These are phyloP conservation scores for Nigrograna mackinnonii DNA, from an alignment of 2,329 filamentous ascomycete genomes.

Conservation along the genomic window DNA sequence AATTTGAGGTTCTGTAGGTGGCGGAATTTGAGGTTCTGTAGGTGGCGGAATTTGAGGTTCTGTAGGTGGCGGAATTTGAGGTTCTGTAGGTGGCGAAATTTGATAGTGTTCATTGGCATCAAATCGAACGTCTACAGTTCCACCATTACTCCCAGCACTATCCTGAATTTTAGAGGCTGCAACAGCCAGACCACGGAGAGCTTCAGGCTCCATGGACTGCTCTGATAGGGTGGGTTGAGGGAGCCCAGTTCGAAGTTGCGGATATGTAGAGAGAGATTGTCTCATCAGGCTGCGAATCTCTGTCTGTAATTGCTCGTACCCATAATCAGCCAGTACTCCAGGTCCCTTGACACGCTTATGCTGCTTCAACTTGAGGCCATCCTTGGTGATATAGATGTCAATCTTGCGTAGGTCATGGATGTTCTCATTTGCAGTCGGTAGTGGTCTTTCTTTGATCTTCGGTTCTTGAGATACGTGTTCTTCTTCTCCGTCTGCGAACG, in stretches of 20 bases:
- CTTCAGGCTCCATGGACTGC: conserved; percentile 17
- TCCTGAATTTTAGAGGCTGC: conserved; percentile 32
- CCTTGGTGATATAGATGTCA: conserved; percentile 71
- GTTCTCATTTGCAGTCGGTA: conserved; percentile 10
- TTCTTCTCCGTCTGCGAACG: no score
- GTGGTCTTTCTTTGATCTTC: no score
- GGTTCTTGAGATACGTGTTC: no score
- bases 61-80: no score
- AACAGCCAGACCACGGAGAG: conserved; percentile 32
- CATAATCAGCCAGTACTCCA: conserved; percentile 15
- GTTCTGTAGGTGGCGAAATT: no score
- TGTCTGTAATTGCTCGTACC: conserved; percentile 20
- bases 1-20: no score
- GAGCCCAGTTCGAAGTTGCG: conserved; percentile 9
- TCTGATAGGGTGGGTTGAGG: neutral
- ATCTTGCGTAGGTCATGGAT: conserved; percentile 44
- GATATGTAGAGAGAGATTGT: conserved; percentile 13
- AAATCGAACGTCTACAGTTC: no score
- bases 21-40: no score
- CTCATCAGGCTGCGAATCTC: conserved; percentile 19
- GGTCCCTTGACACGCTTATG: conserved; percentile 7
- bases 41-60: no score
- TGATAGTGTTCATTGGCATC: no score
- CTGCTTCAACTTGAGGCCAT: conserved; percentile 49
- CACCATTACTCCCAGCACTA: neutral